Conservation (phyloP, 1,284 basidiomycete genomes). For the Microbotryum silenes-acaulis region DNA sequence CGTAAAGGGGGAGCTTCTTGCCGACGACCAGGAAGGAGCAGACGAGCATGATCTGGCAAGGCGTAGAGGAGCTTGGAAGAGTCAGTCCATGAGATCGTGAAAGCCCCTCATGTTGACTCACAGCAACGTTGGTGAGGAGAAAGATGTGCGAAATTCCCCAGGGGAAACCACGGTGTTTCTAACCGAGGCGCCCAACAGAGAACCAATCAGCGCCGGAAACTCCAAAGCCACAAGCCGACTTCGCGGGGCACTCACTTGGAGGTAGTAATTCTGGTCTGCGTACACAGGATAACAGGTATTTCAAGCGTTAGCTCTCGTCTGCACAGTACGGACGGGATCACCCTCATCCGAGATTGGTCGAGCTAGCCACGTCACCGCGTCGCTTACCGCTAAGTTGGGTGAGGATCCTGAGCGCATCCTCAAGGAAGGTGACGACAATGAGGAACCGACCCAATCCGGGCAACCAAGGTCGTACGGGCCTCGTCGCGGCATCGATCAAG, state of each 20-base stretch:
- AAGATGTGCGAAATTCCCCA: conserved; percentile 92
- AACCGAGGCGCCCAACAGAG: conserved; percentile 44
- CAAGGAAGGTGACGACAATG: conserved; percentile 96
- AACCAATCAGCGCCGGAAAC: background rate
- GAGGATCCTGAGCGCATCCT: conserved; percentile 71
- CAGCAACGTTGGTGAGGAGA: conserved; percentile 82
- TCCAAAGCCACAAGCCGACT: background rate
- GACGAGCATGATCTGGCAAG: conserved; percentile 71
- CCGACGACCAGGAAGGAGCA: conserved; percentile 82
- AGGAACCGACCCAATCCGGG: conserved; percentile 92
- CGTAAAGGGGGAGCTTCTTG: conserved; percentile 79
- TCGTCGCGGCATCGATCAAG: conserved; percentile 80
- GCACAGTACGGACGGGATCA: too few relatives aligned
- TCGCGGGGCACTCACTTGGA: conserved; percentile 48
- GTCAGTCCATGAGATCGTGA: conserved; percentile 1
- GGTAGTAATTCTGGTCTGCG: conserved; percentile 93
- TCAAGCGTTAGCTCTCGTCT: too few relatives aligned
- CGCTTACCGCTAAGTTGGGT: conserved; percentile 27
- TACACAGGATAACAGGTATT: conserved; percentile 44
- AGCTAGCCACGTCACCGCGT: too few relatives aligned
- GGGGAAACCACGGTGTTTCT: conserved; percentile 76
- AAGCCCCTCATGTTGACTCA: conserved; percentile 47
- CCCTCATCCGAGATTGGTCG: too few relatives aligned
- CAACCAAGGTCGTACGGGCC: conserved; percentile 89
- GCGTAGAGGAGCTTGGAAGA: background rate